These are phyloP conservation scores for Schrenkiella parvula DNA, from an alignment of 345 rosid species.

Conservation along the genomic window DNA sequence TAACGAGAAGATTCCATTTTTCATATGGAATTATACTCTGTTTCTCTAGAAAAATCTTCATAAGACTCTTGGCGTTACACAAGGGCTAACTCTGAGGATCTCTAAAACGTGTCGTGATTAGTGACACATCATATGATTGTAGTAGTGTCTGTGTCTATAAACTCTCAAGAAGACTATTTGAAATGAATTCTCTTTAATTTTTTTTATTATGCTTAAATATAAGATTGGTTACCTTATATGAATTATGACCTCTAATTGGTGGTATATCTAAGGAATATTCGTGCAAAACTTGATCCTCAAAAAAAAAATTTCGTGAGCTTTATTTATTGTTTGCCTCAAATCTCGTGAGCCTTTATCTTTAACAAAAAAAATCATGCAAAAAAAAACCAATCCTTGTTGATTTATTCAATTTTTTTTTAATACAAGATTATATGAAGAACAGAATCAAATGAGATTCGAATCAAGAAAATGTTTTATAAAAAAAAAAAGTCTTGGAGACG, in stretches of 20 bases:
- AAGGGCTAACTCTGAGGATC: slow-evolving; percentile 7
- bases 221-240: background rate
- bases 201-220: background rate
- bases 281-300: background rate
- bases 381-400: slow-evolving; percentile 16
- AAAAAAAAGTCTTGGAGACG: background rate
- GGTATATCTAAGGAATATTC: slow-evolving; percentile 11
- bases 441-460: slow-evolving; percentile 19
- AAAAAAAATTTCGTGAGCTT: background rate
- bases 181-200: background rate
- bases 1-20: slow-evolving; percentile 17
- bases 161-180: background rate
- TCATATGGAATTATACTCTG: slow-evolving; percentile 4
- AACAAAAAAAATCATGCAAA: too few relatives aligned
- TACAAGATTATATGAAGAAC: background rate
- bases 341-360: background rate
- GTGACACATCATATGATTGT: slow-evolving; percentile 5
- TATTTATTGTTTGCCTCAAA: background rate
- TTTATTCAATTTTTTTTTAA: background rate
- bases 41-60: background rate
- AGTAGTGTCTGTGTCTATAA: background rate
- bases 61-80: slow-evolving; percentile 7
- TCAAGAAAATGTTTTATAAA: background rate
- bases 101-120: slow-evolving; percentile 1
- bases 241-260: background rate